Evolutionary conservation across 1,284 basidiomycete species (phyloP).

Genomic region (Cutaneotrichosporon sp.): DNA sequence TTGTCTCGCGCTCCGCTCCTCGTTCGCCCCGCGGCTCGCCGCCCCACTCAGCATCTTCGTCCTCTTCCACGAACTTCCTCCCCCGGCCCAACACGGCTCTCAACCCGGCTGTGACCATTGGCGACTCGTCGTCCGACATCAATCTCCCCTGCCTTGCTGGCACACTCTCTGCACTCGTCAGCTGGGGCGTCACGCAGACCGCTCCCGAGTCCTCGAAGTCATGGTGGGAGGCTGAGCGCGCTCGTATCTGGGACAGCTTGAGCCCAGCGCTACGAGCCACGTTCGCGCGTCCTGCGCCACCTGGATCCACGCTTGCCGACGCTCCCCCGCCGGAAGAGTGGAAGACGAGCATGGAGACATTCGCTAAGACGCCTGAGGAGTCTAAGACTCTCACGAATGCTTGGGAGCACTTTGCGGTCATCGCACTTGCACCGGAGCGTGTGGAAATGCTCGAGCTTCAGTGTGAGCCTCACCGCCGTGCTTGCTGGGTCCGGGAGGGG

Average conservation of each 20-base stretch:
- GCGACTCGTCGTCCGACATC: neutral
- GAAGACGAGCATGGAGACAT: neutral
- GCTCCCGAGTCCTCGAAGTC: conserved; percentile 11
- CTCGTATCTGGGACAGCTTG: conserved; percentile 32
- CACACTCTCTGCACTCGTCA: neutral
- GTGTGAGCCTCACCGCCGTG: conserved; percentile 36
- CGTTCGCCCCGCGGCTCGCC: neutral
- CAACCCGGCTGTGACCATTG: neutral
- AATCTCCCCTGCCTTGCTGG: neutral
- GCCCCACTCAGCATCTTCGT: neutral
- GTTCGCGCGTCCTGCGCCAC: conserved; percentile 38
- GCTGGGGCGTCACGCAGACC: neutral
- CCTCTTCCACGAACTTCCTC: neutral
- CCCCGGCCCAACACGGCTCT: neutral
- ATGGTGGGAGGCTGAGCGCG: conserved; percentile 41
- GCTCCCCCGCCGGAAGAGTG: conserved; percentile 9
- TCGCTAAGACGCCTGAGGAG: conserved; percentile 13
- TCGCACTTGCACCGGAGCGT: conserved; percentile 35
- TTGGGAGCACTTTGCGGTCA: conserved; percentile 37
- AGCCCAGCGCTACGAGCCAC: conserved; percentile 42
- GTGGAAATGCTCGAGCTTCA: conserved; percentile 46
- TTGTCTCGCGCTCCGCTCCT: neutral
- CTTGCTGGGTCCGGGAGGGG: conserved; percentile 26
- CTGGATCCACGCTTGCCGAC: conserved; percentile 34
- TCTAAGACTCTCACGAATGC: conserved; percentile 33